phyloP scores from a whole-genome alignment of 2,329 filamentous ascomycete genomes.

The Zymoseptoria ardabiliae region DNA sequence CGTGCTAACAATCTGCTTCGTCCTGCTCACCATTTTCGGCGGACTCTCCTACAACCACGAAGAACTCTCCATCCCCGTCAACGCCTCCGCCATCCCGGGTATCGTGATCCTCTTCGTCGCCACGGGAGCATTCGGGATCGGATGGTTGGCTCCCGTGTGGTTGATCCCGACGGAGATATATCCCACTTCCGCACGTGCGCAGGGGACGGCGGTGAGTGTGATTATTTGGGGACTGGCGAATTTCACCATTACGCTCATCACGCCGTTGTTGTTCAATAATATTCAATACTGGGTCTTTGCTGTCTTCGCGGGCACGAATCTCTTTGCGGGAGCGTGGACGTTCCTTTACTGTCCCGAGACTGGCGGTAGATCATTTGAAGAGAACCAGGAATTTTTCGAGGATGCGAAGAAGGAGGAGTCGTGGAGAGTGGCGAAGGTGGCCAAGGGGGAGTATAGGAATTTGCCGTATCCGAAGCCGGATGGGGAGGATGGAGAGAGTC shows the following conservation, averaged over 20 bases:
- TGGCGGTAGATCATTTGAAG: conserved; percentile 52
- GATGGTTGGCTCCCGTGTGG: conserved; percentile 54
- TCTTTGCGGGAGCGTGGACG: conserved; percentile 49
- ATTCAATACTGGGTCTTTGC: conserved; percentile 52
- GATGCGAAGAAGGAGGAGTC: conserved; percentile 44
- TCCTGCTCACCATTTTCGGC: conserved; percentile 47
- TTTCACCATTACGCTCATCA: conserved; percentile 51
- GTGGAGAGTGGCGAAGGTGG: conserved; percentile 49
- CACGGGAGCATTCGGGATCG: conserved; percentile 54
- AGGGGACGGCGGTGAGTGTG: conserved; percentile 49
- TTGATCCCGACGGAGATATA: conserved; percentile 54
- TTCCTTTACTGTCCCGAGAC: conserved; percentile 48
- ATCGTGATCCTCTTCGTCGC: conserved; percentile 49
- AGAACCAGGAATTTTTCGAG: conserved; percentile 53
- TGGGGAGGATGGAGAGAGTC: conserved; percentile 37
- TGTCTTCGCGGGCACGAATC: conserved; percentile 49
- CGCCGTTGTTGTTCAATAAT: conserved; percentile 54
- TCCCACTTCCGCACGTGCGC: conserved; percentile 47
- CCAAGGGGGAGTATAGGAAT: conserved; percentile 44
- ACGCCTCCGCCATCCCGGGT: conserved; percentile 44
- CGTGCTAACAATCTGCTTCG: conserved; percentile 43
- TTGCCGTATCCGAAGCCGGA: conserved; percentile 37
- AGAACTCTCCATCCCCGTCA: conserved; percentile 32
- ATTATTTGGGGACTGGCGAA: conserved; percentile 53
- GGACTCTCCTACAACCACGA: conserved; percentile 39